phyloP scores from a whole-genome alignment of 148 eudicot species.

The Camellia japonica region DNA sequence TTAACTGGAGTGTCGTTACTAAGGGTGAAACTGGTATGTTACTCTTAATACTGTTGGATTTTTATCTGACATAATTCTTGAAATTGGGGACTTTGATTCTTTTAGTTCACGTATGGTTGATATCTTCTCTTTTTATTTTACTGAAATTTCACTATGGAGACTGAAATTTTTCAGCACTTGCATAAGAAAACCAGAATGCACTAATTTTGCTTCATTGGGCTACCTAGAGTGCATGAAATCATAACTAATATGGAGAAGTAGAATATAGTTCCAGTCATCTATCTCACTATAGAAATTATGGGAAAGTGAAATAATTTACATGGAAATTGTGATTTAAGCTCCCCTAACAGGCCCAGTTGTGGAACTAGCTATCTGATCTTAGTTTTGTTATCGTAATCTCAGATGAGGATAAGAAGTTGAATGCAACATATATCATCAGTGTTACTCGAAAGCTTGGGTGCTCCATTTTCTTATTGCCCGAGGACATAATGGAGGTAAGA shows the following conservation, averaged over 20 bases:
- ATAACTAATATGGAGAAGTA: not conserved
- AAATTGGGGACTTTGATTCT: not conserved
- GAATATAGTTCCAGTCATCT: not conserved
- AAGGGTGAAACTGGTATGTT: slow-evolving; percentile 74
- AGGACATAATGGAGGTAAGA: slow-evolving; percentile 86
- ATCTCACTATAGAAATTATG: not conserved
- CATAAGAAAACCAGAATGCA: not conserved
- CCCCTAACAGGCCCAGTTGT: not conserved
- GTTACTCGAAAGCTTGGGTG: slow-evolving; percentile 95
- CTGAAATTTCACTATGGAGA: too few relatives aligned
- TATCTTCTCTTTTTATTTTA: too few relatives aligned
- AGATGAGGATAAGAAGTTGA: slow-evolving; percentile 87
- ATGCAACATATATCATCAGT: slow-evolving; percentile 86
- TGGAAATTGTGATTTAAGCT: slow-evolving; percentile 1
- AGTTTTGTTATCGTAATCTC: slow-evolving; percentile 14
- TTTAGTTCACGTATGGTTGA: too few relatives aligned
- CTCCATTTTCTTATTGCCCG: slow-evolving; percentile 83
- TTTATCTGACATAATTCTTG: not conserved
- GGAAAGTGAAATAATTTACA: not conserved
- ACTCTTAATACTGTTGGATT: not conserved
- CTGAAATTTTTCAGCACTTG: not conserved
- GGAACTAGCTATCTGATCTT: not conserved
- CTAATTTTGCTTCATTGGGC: not conserved
- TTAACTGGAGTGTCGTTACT: slow-evolving; percentile 84
- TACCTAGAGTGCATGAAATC: not conserved